Conservation (phyloP, 2,329 filamentous ascomycete genomes). For the Verticillium zaregamsianum region DNA sequence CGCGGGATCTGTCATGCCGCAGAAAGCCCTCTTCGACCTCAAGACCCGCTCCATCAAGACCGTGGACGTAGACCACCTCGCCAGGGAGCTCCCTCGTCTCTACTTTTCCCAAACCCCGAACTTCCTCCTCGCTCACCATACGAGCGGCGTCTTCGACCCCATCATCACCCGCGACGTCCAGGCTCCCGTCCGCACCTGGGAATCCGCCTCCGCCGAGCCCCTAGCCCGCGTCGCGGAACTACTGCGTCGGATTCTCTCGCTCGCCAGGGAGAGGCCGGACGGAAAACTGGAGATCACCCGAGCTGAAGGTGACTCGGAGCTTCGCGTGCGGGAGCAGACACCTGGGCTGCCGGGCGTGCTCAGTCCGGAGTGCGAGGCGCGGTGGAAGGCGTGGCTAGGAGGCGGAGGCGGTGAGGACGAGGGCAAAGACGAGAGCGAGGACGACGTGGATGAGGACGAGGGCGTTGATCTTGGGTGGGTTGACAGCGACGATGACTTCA, state of each 20-base stretch:
- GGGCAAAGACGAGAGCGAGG: neutral
- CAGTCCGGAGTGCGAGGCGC: slow-evolving; percentile 2
- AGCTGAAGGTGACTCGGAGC: neutral
- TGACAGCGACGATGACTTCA: slow-evolving; percentile 4
- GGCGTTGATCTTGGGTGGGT: neutral
- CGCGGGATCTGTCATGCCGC: slow-evolving; percentile 22
- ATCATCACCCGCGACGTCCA: slow-evolving; percentile 26
- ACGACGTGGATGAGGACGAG: neutral
- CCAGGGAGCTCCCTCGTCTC: slow-evolving; percentile 33
- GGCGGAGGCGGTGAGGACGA: neutral
- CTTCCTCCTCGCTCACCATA: slow-evolving; percentile 37
- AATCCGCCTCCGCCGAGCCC: slow-evolving; percentile 21
- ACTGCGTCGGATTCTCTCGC: slow-evolving; percentile 4
- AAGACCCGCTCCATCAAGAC: slow-evolving; percentile 33
- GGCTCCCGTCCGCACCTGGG: slow-evolving; percentile 29
- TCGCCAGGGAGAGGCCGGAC: slow-evolving; percentile 2
- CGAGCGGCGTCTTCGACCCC: slow-evolving; percentile 28
- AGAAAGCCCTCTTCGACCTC: slow-evolving; percentile 34
- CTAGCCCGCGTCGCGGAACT: slow-evolving; percentile 26
- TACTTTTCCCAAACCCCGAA: slow-evolving; percentile 35
- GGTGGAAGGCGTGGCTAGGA: neutral
- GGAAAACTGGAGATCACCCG: slow-evolving; percentile 7
- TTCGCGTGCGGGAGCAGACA: slow-evolving; percentile 4
- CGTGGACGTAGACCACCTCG: slow-evolving; percentile 22
- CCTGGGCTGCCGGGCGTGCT: slow-evolving; percentile 2